These are phyloP conservation scores for Xylariaceae sp. DNA, from an alignment of 2,329 filamentous ascomycete species.

Conservation along the genomic window DNA sequence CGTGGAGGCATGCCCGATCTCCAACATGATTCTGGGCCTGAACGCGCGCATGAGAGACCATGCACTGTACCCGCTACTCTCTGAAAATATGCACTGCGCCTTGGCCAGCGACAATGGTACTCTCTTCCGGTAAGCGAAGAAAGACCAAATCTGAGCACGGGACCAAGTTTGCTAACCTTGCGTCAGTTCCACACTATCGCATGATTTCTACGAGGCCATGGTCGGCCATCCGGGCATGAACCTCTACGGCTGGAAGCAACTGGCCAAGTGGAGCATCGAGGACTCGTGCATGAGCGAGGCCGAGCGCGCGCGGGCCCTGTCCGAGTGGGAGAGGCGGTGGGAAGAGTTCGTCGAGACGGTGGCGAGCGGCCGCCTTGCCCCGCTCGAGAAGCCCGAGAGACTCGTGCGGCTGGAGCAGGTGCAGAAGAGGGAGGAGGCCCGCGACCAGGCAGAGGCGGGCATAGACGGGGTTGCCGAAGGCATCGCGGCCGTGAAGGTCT, in stretches of 20 bases:
- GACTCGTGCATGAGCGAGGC: conserved; percentile 45
- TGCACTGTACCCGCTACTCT: conserved; percentile 58
- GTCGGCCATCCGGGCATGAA: conserved; percentile 60
- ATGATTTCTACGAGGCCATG: conserved; percentile 73
- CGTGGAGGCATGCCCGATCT: conserved; percentile 71
- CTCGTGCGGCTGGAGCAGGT: conserved; percentile 5
- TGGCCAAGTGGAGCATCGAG: conserved; percentile 54
- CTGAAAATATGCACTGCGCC: conserved; percentile 66
- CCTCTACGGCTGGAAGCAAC: conserved; percentile 64
- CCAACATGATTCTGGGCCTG: conserved; percentile 67
- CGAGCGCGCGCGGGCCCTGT: conserved; percentile 30
- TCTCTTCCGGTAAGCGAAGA: conserved; percentile 53
- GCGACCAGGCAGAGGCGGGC: too few species aligned
- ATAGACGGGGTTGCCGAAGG: too few species aligned
- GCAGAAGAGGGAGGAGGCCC: too few species aligned
- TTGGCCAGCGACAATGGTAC: conserved; percentile 70
- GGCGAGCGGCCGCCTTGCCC: not conserved
- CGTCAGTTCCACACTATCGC: conserved; percentile 61
- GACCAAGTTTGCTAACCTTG: too few species aligned
- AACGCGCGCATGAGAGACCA: conserved; percentile 59
- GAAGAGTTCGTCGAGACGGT: conserved; percentile 40
- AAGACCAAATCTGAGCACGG: too few species aligned
- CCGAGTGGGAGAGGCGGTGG: conserved; percentile 50
- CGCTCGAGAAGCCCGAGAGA: conserved; percentile 9
- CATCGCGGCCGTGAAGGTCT: too few species aligned